Base-by-base conservation (phyloP, 1,284 basidiomycete genomes). In the Sporisorium sorghi region DNA sequence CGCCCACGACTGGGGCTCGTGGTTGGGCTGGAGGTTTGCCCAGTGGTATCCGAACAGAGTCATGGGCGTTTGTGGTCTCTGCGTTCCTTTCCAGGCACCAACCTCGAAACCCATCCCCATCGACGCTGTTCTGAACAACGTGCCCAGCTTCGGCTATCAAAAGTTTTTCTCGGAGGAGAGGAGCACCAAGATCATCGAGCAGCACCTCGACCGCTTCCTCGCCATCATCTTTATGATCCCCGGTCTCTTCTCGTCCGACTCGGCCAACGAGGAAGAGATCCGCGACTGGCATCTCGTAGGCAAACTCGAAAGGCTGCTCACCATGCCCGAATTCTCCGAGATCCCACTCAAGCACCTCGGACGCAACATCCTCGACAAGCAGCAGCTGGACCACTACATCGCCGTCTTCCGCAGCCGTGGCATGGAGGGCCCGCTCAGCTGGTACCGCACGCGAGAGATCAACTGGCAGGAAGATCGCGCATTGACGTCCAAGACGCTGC, bases 381-480 rank as follows among this genome's bases (percentile, higher is more conserved):
- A 71, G 21, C 58, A 67, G 35, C 57, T 76, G 7, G 59, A 75
- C 14, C 40, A 54, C 19, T 73, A 77, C 58, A 51, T 73, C 21
- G 30, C 42, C 50, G 35, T 60, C 47, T 76, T 77, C 53, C 61
- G 60, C 30, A 78, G 76, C 24, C 57, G 76, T 12, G 64, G 68
- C 6, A 80, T 80, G 76, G 77, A 80, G 26, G 78, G 78, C 6
- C 76, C 78, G 14, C 50, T 80, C 1, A 80, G 75, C 61, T 80
- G 78, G 78, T 80, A 80, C 44, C 57, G 78, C 12, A 77, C 75
- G 24, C 53, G 77, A 19, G 54, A 64, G 44, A 69, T 80, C 68
- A 80, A 80, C 46, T 76, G 58, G 54, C 46, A 73, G 28, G 77
- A 79, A 32, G 76, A 79, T 21, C 59, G 67, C 7, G 62, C 49